Percentiles rank a stretch among this genome's conserved stretches.
These are phyloP conservation scores for Ulota crispa DNA, from an alignment of 225 moss, liverwort and hornwort species.

Conservation along the genomic window DNA sequence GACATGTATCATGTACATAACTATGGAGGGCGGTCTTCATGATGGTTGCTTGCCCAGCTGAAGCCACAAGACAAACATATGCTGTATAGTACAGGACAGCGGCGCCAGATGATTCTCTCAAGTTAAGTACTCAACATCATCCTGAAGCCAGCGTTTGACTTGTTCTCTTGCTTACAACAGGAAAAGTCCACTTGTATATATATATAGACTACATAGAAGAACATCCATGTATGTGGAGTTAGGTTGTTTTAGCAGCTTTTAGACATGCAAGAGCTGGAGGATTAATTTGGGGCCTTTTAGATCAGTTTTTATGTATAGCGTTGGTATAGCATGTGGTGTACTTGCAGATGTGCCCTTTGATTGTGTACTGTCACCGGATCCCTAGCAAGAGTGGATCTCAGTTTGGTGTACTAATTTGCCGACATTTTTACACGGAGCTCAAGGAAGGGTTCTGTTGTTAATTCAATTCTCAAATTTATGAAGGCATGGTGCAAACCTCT, in stretches of 20 bases:
- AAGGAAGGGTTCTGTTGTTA: conserved; percentile 27
- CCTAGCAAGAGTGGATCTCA: conserved; percentile 34
- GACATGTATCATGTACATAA: conserved; percentile 31
- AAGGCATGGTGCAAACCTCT: conserved; percentile 6
- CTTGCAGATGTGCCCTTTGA: conserved; percentile 21
- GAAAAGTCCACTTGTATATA: conserved; percentile 11
- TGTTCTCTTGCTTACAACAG: conserved; percentile 16
- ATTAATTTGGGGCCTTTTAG: neutral
- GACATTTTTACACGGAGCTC: conserved; percentile 42
- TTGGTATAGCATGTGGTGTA: conserved; percentile 23
- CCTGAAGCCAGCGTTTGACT: conserved; percentile 21
- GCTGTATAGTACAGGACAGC: conserved; percentile 46
- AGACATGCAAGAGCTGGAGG: conserved; percentile 7
- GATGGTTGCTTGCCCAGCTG: conserved; percentile 22
- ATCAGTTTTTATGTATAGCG: neutral
- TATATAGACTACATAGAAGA: conserved; percentile 11
- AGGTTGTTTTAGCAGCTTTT: neutral
- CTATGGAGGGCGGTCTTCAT: conserved; percentile 7
- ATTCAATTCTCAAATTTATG: conserved; percentile 33
- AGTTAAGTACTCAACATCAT: conserved; percentile 26
- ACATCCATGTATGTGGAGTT: conserved; percentile 1
- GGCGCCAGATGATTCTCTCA: conserved; percentile 23
- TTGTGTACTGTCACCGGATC: conserved; percentile 22
- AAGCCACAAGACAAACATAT: conserved; percentile 17
- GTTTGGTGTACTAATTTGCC: conserved; percentile 39